These are phyloP conservation scores for Talaromyces adpressus DNA, from an alignment of 495 filamentous ascomycete genomes.

Conservation along the genomic window DNA sequence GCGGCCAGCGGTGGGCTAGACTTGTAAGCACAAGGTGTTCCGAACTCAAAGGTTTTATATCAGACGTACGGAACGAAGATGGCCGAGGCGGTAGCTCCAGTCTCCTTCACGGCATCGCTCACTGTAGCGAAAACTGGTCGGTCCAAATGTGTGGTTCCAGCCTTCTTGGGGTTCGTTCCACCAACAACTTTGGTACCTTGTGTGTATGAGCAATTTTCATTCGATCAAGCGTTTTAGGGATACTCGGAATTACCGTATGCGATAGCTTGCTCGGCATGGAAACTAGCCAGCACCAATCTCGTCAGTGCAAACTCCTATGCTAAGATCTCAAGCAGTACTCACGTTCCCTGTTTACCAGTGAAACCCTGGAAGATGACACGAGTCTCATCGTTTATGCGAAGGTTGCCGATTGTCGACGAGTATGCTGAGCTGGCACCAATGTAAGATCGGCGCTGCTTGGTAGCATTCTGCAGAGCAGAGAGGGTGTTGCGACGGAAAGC, in stretches of 20 bases:
- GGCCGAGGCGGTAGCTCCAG: constrained; percentile 82
- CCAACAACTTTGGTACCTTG: constrained; percentile 94
- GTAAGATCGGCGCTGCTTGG: constrained; percentile 57
- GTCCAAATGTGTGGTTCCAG: constrained; percentile 80
- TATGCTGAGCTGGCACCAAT: constrained; percentile 64
- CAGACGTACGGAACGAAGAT: constrained; percentile 88
- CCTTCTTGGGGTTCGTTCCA: constrained; percentile 98
- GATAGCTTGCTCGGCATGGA: constrained; percentile 96
- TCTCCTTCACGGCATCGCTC: constrained; percentile 80
- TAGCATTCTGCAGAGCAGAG: constrained; percentile 42
- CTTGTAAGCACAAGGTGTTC: neutral
- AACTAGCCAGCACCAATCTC: constrained; percentile 46
- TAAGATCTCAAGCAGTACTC: constrained; percentile 35
- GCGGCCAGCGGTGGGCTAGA: constrained; percentile 81
- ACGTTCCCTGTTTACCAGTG: constrained; percentile 98
- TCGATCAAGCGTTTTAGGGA: constrained; percentile 13
- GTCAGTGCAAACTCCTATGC: constrained; percentile 31
- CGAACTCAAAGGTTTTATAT: neutral
- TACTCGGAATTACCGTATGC: constrained; percentile 69
- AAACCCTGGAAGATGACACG: constrained; percentile 97
- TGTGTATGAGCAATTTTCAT: constrained; percentile 25
- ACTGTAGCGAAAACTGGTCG: constrained; percentile 92
- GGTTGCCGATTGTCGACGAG: constrained; percentile 75
- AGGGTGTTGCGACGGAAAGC: constrained; percentile 44
- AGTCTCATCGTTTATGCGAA: constrained; percentile 86